Base-by-base conservation (phyloP, 257 asterid genomes). In the Sherardia arvensis region DNA sequence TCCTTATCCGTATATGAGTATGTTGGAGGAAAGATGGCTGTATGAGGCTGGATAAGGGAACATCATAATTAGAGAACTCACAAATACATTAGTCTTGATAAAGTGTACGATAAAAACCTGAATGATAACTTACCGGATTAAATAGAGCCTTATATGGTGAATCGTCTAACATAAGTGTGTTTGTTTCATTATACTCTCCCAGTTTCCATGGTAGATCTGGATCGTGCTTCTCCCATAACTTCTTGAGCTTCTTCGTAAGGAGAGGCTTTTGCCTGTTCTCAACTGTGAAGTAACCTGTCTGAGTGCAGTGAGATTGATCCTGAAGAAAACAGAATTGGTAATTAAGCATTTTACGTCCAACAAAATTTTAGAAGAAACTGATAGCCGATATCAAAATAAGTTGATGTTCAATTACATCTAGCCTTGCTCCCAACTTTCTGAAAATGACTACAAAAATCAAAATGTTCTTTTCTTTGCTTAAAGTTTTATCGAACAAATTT, bases 301-400 rank as follows among this genome's bases (percentile, higher is more conserved):
- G 45, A 27, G 91, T 91, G 65, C 95, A 85, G 63, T 91, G 98
- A 18, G 84, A 83, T 73, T 84, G 95, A 79, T 91, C 95, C 98
- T 91, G 91, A 65, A 43, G 58, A 62, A 62, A 53, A 62, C 36
- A 66, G 65, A 58, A 36, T 53, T 49, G 3, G 45, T 33, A n/a
- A 61, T 59, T 33, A 33, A 26, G 33, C 59, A 69, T 40, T 30
- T 30, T 36, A 59, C 23, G 26, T 40, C 43, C 27, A 38, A 29
- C 22, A 45, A 29, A 30, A 28, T 8, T 7, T n/a, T 32, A 61
- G 27, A 22, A 8, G 59, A 23, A 45, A 32, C 20, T 28, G 18
- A 29, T 49, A 54, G 23, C 29, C 69, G 29, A 59, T 0, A 12
- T 59, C 40, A 57, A n/a, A n/a, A 28, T 12, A 11, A 57, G 61